phyloP scores from a whole-genome alignment of 2,329 filamentous ascomycete species.

The Penicillium sp. region DNA sequence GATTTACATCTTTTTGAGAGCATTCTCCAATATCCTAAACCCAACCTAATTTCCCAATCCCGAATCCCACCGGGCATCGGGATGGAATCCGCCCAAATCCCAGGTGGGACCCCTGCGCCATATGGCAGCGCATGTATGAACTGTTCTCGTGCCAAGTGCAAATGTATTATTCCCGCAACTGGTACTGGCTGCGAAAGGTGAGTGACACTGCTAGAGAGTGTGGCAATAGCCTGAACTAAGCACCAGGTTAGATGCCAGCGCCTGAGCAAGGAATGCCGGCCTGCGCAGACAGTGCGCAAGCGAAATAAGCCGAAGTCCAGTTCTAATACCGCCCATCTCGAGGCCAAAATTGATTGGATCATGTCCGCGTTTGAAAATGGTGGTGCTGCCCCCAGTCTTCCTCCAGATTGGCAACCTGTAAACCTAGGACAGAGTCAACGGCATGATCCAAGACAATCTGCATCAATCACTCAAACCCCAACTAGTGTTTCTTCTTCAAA shows the following conservation, averaged over 20 bases:
- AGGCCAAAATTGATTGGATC: conserved; percentile 29
- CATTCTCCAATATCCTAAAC: not conserved
- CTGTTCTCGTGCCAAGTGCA: conserved; percentile 11
- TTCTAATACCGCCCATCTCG: conserved; percentile 24
- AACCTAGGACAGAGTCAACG: not conserved
- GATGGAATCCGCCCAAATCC: conserved; percentile 1
- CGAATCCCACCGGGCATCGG: conserved; percentile 6
- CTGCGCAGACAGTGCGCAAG: conserved; percentile 32
- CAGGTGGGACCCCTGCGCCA: conserved; percentile 3
- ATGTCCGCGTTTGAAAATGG: conserved; percentile 27
- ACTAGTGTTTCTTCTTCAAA: conserved; percentile 6
- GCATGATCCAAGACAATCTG: not conserved
- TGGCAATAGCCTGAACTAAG: conserved; percentile 2
- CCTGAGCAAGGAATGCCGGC: conserved; percentile 41
- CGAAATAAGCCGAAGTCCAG: conserved; percentile 27
- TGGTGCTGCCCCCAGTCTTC: conserved; percentile 9
- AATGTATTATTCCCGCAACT: conserved; percentile 28
- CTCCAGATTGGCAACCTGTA: conserved; percentile 14
- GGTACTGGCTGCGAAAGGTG: conserved; percentile 29
- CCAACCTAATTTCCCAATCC: not conserved
- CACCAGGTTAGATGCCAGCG: conserved; percentile 38
- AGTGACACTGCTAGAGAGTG: not conserved
- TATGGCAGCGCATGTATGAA: conserved; percentile 9
- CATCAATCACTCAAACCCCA: not conserved
- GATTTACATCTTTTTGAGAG: not conserved